phyloP scores from a whole-genome alignment of 208 protist genomes.

The Crithidia bombi region DNA sequence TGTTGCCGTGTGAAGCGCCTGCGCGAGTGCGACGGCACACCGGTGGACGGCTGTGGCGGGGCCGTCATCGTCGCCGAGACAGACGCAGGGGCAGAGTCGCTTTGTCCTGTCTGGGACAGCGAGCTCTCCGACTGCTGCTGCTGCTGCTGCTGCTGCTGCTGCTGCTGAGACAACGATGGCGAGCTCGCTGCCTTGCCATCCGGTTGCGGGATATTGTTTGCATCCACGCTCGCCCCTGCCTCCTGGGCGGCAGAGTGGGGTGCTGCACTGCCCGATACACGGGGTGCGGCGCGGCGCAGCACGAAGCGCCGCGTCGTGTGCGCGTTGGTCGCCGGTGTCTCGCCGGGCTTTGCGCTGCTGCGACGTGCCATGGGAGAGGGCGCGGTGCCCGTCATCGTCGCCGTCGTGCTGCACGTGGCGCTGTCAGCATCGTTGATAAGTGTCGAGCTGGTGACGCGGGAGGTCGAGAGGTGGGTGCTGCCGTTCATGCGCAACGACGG shows the following conservation, averaged over 20 bases:
- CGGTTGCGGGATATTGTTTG: too few relatives aligned
- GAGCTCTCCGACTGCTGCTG: not conserved
- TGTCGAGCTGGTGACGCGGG: not conserved
- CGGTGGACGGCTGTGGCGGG: not conserved
- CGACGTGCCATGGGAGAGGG: not conserved
- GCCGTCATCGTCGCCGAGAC: not conserved
- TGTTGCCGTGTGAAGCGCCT: not conserved
- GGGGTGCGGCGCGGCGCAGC: conserved; percentile 2
- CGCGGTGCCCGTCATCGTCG: not conserved
- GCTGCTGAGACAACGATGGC: not conserved
- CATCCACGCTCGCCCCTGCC: too few relatives aligned
- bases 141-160: not conserved
- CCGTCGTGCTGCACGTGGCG: not conserved
- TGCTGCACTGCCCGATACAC: too few relatives aligned
- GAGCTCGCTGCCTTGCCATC: too few relatives aligned
- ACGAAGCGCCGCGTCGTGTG: conserved; percentile 7
- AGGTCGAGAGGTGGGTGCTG: not conserved
- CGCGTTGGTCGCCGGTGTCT: not conserved
- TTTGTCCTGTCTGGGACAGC: not conserved
- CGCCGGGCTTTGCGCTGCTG: not conserved
- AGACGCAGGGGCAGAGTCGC: not conserved
- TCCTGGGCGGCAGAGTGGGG: too few relatives aligned
- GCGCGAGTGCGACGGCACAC: not conserved
- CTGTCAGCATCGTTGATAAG: not conserved
- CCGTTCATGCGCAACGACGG: not conserved